Evolutionary conservation across 2,329 filamentous ascomycete genomes (phyloP).

Genomic region (Cytospora piceicola): DNA sequence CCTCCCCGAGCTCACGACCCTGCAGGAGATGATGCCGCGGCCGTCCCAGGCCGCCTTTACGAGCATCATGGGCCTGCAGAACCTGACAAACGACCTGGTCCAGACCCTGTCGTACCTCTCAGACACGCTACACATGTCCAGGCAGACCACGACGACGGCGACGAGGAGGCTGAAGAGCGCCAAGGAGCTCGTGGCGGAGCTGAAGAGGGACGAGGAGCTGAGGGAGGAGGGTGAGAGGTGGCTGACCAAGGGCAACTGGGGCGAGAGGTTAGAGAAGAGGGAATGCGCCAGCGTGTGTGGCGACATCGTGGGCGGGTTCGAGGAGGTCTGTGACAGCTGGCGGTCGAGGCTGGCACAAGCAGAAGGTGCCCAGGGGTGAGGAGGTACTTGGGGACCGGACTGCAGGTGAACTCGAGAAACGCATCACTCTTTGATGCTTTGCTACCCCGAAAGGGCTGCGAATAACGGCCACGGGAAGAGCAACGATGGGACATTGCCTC

Average conservation of each 20-base stretch:
- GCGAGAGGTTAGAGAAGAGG: slow-evolving; percentile 71
- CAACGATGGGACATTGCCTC: background rate
- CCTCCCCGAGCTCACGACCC: slow-evolving; percentile 67
- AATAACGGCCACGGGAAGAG: background rate
- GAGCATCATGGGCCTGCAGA: slow-evolving; percentile 70
- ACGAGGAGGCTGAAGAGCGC: slow-evolving; percentile 78
- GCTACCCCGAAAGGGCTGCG: background rate
- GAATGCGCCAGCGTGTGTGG: slow-evolving; percentile 84
- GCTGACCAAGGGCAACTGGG: slow-evolving; percentile 83
- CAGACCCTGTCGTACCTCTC: slow-evolving; percentile 83
- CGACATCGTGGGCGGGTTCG: slow-evolving; percentile 90
- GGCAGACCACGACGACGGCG: slow-evolving; percentile 83
- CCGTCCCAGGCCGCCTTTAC: slow-evolving; percentile 65
- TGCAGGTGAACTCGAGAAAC: background rate
- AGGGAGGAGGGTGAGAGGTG: slow-evolving; percentile 82
- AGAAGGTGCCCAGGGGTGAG: slow-evolving; percentile 50
- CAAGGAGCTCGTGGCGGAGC: slow-evolving; percentile 82
- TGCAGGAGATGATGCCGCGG: slow-evolving; percentile 69
- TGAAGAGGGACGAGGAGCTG: slow-evolving; percentile 80
- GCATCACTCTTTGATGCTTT: background rate
- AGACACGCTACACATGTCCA: slow-evolving; percentile 91
- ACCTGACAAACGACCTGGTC: slow-evolving; percentile 72
- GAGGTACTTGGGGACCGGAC: slow-evolving; percentile 12
- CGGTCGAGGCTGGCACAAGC: slow-evolving; percentile 71
- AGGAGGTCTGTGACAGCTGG: slow-evolving; percentile 86